These are phyloP conservation scores for Draba incana DNA, from an alignment of 345 rosid genomes.

Conservation along the genomic window DNA sequence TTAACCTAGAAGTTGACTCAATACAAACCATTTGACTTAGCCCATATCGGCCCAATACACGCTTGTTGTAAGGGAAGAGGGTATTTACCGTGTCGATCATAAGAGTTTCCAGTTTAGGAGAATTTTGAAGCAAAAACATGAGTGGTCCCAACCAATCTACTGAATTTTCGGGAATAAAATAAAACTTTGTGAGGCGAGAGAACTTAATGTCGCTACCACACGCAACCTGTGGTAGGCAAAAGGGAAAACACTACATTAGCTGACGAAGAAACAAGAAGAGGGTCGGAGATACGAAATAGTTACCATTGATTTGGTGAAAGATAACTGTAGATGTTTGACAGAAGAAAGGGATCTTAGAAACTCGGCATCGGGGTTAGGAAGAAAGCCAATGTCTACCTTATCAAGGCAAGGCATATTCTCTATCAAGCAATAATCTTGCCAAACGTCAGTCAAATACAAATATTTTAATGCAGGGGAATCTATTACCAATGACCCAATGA, in stretches of 20 bases:
- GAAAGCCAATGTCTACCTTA: accelerated
- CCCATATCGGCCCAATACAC: too few species aligned
- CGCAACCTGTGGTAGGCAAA: neutral
- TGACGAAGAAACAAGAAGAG: neutral
- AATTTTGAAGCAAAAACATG: neutral
- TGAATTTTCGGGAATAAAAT: accelerated
- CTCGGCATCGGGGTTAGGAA: neutral
- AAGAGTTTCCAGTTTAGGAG: neutral
- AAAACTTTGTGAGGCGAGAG: neutral
- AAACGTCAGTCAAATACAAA: accelerated
- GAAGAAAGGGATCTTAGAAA: slow-evolving; percentile 7
- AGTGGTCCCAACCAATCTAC: slow-evolving; percentile 8
- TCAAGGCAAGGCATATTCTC: slow-evolving; percentile 18
- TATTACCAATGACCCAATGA: neutral
- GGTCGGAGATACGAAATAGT: neutral
- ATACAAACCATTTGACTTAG: too few species aligned
- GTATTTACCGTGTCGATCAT: neutral
- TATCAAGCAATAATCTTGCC: neutral
- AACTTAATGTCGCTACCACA: neutral
- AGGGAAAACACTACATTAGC: neutral
- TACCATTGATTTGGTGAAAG: neutral
- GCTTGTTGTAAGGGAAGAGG: too few species aligned
- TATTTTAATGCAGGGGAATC: slow-evolving; percentile 8
- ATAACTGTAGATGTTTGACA: neutral
- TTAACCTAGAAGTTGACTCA: too few species aligned